Evolutionary conservation across 2,329 filamentous ascomycete genomes (phyloP), one percentile per base, ranked within the genome.

Genomic region (Aspergillus pseudoglaucus): DNA sequence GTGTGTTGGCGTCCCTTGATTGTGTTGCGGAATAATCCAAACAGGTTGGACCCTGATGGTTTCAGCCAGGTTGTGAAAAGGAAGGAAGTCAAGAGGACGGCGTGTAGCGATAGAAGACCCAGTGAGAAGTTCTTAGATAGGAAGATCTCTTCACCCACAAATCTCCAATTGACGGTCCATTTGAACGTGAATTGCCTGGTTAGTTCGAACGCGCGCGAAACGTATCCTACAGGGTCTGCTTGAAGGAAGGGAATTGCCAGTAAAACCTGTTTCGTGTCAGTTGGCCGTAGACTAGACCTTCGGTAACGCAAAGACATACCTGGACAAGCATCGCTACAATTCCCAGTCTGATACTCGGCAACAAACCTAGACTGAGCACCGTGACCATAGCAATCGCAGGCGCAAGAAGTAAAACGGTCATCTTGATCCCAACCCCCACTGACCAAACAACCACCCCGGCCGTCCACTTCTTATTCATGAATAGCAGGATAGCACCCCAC

Each of bases 91-190:
- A 96, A 76, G n/a, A 90, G 74, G 7, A 73, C 65, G 22, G 75
- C 73, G 64, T 96, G 89, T 47, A 81, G 62, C 1, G 68, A 75
- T 22, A 95, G 75, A 44, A 96, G 76, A 12, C 71, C 67, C 15
- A 84, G 58, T 22, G 89, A 81, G 63, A 95, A 94, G 2, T 72
- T 65, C 50, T 73, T 79, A 56, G 82, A 85, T 42, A 94, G 77
- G 60, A 98, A 98, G 0, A 73, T 69, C 6, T 87, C 80, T 68
- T 96, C 90, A 14, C 87, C 84, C n/a, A 96, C 71, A 65, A 97
- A 97, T 46, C 90, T 83, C 93, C 93, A 98, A 69, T 98, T 98
- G 57, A 98, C 93, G 0, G 93, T 98, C 93, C 93, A 98, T 70
- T 91, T 90, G 76, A 91, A 97, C 59, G 95, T 78, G 71, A 98